A percentile compares a stretch with the other conserved stretches of the same genome.
Evolutionary conservation across 306 rosid genomes (phyloP).

Genomic region (Chamaecrista fasciculata): DNA sequence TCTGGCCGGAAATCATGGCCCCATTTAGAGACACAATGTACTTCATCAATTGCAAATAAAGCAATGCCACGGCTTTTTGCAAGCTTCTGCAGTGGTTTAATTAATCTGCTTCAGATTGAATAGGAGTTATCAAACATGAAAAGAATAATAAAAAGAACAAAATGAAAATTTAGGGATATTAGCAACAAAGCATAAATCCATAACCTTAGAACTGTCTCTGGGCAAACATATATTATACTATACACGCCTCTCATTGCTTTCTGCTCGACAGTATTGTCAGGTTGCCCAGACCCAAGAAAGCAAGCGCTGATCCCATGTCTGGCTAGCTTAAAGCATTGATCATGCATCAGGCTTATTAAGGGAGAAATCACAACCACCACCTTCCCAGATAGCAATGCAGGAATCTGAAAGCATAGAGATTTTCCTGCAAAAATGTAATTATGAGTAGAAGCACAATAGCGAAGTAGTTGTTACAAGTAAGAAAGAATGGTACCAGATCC

Average conservation of each 20-base stretch:
- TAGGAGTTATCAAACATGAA: constrained; percentile 12
- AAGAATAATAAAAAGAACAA: background rate
- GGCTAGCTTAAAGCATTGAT: constrained; percentile 84
- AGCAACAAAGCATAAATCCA: constrained; percentile 2
- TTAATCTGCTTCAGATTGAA: constrained; percentile 51
- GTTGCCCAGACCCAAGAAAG: constrained; percentile 98
- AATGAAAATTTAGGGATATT: background rate
- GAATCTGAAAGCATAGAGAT: constrained; percentile 91
- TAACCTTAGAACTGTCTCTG: constrained; percentile 75
- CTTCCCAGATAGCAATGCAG: constrained; percentile 84
- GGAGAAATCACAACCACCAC: constrained; percentile 97
- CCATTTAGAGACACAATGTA: constrained; percentile 95
- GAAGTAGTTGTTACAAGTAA: constrained; percentile 10
- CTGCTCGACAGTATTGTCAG: constrained; percentile 72
- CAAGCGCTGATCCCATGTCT: constrained; percentile 77
- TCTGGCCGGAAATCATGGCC: constrained; percentile 96
- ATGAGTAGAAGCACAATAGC: constrained; percentile 16
- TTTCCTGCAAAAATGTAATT: constrained; percentile 63
- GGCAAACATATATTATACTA: constrained; percentile 76
- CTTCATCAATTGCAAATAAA: constrained; percentile 92
- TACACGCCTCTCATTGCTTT: constrained; percentile 88
- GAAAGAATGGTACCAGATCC: constrained; percentile 68
- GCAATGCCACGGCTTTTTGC: constrained; percentile 83
- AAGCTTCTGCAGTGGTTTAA: constrained; percentile 70
- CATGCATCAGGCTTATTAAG: constrained; percentile 92